These are phyloP conservation scores for Alliaria petiolata DNA, from an alignment of 345 rosid genomes.

Conservation along the genomic window DNA sequence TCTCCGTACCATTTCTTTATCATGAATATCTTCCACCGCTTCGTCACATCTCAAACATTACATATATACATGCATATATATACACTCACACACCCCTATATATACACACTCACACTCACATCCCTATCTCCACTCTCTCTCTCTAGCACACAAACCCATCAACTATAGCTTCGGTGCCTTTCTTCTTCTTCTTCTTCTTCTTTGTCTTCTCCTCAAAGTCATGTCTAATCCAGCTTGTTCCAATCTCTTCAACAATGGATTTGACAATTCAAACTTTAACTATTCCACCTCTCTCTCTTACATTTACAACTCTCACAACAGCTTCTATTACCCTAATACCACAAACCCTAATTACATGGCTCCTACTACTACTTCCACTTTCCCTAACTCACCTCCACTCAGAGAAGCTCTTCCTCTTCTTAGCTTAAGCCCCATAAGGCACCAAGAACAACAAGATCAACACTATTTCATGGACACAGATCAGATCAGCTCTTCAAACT, in stretches of 20 bases:
- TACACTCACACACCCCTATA: neutral
- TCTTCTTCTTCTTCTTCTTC: slow-evolving; percentile 2
- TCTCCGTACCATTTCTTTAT: slow-evolving; percentile 26
- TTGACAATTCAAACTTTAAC: slow-evolving; percentile 41
- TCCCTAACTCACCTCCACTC: slow-evolving; percentile 66
- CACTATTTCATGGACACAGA: slow-evolving; percentile 38
- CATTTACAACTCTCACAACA: slow-evolving; percentile 32
- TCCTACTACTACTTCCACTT: slow-evolving; percentile 6
- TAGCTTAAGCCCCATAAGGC: slow-evolving; percentile 61
- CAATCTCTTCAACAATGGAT: slow-evolving; percentile 46
- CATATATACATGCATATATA: slow-evolving; percentile 22
- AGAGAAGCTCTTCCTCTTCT: slow-evolving; percentile 91
- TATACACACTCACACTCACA: slow-evolving; percentile 17
- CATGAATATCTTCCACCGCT: slow-evolving; percentile 34
- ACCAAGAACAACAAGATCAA: slow-evolving; percentile 38
- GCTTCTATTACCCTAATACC: slow-evolving; percentile 32
- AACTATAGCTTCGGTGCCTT: slow-evolving; percentile 15
- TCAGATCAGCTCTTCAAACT: neutral
- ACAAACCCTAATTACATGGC: slow-evolving; percentile 22
- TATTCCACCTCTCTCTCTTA: slow-evolving; percentile 35
- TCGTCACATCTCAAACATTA: slow-evolving; percentile 47
- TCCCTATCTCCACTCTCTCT: neutral
- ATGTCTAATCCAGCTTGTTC: slow-evolving; percentile 62
- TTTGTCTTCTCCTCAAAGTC: slow-evolving; percentile 19
- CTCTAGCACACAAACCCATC: slow-evolving; percentile 12